A percentile compares a stretch with the other conserved stretches of the same genome.
Conservation (phyloP, 371 early-diverging fungal genomes). For the Fennellomyces sp. region DNA sequence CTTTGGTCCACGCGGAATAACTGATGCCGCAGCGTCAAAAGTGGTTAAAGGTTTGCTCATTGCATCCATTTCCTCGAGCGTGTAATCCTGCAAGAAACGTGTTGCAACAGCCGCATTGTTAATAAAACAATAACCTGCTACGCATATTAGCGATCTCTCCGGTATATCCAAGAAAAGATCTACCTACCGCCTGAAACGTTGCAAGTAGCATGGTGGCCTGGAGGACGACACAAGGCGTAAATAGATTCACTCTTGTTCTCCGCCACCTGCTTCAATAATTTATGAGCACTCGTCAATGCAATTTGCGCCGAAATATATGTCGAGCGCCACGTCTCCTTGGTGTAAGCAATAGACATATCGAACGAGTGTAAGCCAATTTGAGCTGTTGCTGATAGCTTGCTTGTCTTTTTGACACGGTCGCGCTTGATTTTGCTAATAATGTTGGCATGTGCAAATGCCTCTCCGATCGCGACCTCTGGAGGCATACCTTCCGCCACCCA, state of each 20-base stretch:
- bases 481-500: constrained; percentile 61
- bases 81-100: constrained; percentile 56
- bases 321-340: constrained; percentile 64
- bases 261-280: constrained; percentile 31
- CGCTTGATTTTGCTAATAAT: constrained; percentile 11
- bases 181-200: constrained; percentile 52
- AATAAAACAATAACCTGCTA: constrained; percentile 55
- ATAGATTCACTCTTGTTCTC: constrained; percentile 30
- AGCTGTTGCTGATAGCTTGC: too few species aligned
- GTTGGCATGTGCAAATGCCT: constrained; percentile 48
- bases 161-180: too few species aligned
- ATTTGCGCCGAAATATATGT: constrained; percentile 69
- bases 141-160: too few species aligned
- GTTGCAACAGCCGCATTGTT: constrained; percentile 65
- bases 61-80: constrained; percentile 30
- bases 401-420: background rate
- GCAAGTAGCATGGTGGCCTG: constrained; percentile 66
- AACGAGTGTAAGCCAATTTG: constrained; percentile 54
- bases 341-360: constrained; percentile 63
- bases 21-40: background rate
- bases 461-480: constrained; percentile 59
- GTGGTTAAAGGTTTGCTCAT: constrained; percentile 17
- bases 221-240: constrained; percentile 75
- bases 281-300: constrained; percentile 62
- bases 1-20: background rate